Percentiles rank a stretch among this genome's conserved stretches.
phyloP scores from a whole-genome alignment of 2,329 filamentous ascomycete genomes.

The Verticillium zaregamsianum region DNA sequence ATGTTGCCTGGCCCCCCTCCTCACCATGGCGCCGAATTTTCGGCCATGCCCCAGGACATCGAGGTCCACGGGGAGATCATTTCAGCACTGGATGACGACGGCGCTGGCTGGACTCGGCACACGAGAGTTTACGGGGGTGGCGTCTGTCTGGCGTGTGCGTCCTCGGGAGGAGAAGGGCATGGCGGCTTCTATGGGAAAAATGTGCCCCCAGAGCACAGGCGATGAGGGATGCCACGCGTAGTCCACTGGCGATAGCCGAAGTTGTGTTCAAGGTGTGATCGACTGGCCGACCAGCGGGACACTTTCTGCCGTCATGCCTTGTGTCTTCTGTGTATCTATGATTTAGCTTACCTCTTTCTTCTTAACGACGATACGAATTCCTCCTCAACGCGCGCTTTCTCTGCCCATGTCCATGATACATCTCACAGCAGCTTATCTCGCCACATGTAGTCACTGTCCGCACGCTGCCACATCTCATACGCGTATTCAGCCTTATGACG shows the following conservation, averaged over 20 bases:
- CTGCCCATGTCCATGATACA: too few species aligned
- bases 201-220: conserved; percentile 48
- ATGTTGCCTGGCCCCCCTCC: conserved; percentile 44
- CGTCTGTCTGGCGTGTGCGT: conserved; percentile 51
- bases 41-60: conserved; percentile 27
- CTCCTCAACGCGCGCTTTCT: too few species aligned
- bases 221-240: conserved; percentile 18
- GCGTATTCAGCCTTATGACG: too few species aligned
- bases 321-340: background rate
- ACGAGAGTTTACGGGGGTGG: conserved; percentile 57
- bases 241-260: background rate
- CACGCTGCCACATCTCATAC: too few species aligned
- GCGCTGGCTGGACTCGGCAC: conserved; percentile 51
- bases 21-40: conserved; percentile 20
- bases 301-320: background rate
- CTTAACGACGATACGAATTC: too few species aligned
- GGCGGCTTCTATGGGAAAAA: conserved; percentile 51
- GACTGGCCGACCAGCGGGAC: background rate
- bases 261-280: background rate
- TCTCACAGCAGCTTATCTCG: too few species aligned
- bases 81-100: conserved; percentile 41
- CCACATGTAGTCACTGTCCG: too few species aligned
- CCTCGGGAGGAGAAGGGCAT: conserved; percentile 37
- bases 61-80: conserved; percentile 47
- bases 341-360: background rate